Percentiles rank a stretch among this genome's conserved stretches.
These are phyloP conservation scores for Cinchona pubescens DNA, from an alignment of 257 asterid species.

Conservation along the genomic window DNA sequence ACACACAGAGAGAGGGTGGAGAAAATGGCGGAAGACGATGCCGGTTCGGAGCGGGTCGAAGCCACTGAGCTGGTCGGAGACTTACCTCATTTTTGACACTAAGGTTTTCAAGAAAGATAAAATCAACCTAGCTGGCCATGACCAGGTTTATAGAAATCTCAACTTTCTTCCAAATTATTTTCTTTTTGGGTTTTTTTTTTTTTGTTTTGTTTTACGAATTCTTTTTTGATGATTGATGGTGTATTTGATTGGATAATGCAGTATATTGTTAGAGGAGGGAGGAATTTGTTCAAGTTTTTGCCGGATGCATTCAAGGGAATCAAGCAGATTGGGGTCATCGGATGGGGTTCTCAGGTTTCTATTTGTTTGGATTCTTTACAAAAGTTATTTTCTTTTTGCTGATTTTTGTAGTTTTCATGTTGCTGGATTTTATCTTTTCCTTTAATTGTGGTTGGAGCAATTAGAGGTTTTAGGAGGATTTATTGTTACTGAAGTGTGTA, in stretches of 20 bases:
- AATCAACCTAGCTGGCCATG: constrained; percentile 75
- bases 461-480: not conserved
- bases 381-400: not conserved
- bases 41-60: no score
- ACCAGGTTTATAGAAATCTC: constrained; percentile 50
- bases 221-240: not conserved
- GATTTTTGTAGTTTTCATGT: not conserved
- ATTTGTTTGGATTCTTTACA: not conserved
- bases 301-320: constrained; percentile 92
- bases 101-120: constrained; percentile 79
- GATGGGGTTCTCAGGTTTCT: constrained; percentile 96
- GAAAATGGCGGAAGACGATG: no score
- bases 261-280: constrained; percentile 98
- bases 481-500: not conserved
- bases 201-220: no score
- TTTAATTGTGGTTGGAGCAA: not conserved
- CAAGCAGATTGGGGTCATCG: constrained; percentile 95
- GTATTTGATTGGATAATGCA: constrained; percentile 18
- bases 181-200: not conserved
- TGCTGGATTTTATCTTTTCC: no score
- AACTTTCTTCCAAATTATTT: not conserved
- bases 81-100: constrained; percentile 68
- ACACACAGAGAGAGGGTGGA: no score
- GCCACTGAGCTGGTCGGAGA: no score
- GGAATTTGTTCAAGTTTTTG: constrained; percentile 73